These are phyloP conservation scores for Lipomyces lipofer DNA, from an alignment of 805 yeast genomes.

Conservation along the genomic window DNA sequence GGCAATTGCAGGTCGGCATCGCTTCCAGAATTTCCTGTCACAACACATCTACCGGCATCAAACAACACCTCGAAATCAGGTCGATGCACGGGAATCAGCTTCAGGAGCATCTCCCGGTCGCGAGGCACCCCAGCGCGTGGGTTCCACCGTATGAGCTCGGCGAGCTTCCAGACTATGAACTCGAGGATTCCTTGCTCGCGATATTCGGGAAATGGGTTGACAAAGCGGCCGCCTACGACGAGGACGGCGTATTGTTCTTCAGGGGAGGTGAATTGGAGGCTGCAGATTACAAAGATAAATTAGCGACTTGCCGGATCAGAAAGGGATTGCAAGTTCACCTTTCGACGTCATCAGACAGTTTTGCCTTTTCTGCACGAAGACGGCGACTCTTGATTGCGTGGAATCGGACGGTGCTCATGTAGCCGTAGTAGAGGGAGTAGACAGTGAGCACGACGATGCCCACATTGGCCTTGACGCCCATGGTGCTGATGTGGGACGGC, in stretches of 20 bases:
- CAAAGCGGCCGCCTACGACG: conserved; percentile 64
- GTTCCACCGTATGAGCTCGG: conserved; percentile 64
- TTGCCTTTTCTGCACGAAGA: conserved; percentile 15
- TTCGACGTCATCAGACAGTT: conserved; percentile 15
- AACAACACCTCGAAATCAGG: conserved; percentile 56
- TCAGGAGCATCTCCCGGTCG: conserved; percentile 49
- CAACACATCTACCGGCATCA: conserved; percentile 28
- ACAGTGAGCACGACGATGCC: conserved; percentile 13
- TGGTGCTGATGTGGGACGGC: neutral
- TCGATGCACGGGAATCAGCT: conserved; percentile 56
- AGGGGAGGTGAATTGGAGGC: conserved; percentile 18
- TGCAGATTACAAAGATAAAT: neutral
- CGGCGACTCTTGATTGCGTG: conserved; percentile 17
- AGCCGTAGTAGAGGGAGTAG: conserved; percentile 22
- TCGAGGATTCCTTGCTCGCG: conserved; percentile 88
- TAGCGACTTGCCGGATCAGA: neutral
- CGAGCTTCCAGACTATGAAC: conserved; percentile 68
- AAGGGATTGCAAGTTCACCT: conserved; percentile 7
- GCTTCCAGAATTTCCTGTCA: neutral
- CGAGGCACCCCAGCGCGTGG: conserved; percentile 62
- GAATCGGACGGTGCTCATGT: conserved; percentile 13
- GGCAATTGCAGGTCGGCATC: conserved; percentile 6
- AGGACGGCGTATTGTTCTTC: conserved; percentile 25
- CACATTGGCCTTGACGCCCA: conserved; percentile 15
- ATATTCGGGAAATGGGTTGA: conserved; percentile 88